Evolutionary conservation across 1,284 basidiomycete species (phyloP), one percentile per base, ranked within the genome.

Genomic region (Anthracocystis panici-leucophaei): DNA sequence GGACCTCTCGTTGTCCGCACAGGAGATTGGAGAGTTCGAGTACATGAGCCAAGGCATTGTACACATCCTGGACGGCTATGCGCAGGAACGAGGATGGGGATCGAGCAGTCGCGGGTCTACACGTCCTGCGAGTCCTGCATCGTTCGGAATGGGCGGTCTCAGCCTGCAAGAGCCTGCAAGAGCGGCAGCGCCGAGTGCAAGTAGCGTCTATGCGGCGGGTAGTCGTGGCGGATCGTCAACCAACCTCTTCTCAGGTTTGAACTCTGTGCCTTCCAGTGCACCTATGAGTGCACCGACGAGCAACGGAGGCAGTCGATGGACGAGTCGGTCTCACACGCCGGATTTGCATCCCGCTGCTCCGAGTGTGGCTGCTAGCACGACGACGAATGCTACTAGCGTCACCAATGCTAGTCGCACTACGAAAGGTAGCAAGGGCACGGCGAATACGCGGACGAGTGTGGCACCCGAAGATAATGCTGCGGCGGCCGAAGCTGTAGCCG

Each of bases 21-120:
- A 74, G 45, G 83, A 84, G 69, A 67, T 78, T 16, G 73, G 65
- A 10, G 83, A 84, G 63, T 79, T 84, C 25, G 79, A 82, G 50
- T 49, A 48, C 18, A 69, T 84, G 55, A 81, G 71, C 14, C 71
- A 65, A 21, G 73, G 72, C 45, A 71, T 84, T 40, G 83, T 83
- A 14, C 62, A 71, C 8, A 60, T 83, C 27, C 60, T 83, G 31
- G 79, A 83, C 48, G 67, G 64, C 1, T 84, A 81, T 49, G 69
- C 79, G 14, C 54, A 53, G 12, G 81, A 82, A 42, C 48, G 63
- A 10, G 73, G 64, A 1, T 74, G 71, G 71, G 65, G 45, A n/a
- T 54, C 54, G 23, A 63, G 60, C 51, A 75, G 73, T 33, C 51
- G 73, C 12, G 68, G 57, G 0, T 72, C 73, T 27, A 75, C 73